Base-by-base conservation (phyloP, 2,329 filamentous ascomycete genomes). In the Atkinsonella hypoxylon region DNA sequence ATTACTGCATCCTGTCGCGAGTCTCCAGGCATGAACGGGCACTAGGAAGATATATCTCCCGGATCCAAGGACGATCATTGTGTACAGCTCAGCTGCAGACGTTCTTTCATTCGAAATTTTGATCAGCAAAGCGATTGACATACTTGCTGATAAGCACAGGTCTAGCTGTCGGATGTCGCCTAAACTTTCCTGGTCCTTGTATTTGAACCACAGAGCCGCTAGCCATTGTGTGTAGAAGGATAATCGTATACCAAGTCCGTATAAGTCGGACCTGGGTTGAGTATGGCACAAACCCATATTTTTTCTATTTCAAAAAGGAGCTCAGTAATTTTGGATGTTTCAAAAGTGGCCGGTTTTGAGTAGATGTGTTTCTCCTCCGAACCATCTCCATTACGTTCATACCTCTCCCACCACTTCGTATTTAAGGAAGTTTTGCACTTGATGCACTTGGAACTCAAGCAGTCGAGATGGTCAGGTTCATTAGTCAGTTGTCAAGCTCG, bases 161-260 rank as follows among this genome's bases (percentile, higher is more conserved):
- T n/a, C 39, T 18, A 41, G 7, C 10, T 12, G 39, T 9, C 39
- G 11, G 18, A 41, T 41, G n/a, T 18, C 8, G 39, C 39, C 17
- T 12, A 41, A n/a, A n/a, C 39, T 17, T 20, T 17, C 18, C n/a
- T 41, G 39, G 39, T 41, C 39, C 10, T 18, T 41, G 39, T 20
- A 20, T 10, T 20, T 41, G 39, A 41, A 18, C 34, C 39, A 41
- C 10, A 41, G 39, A 12, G 39, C 18, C 10, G n/a, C 13, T 41
- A 41, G n/a, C 39, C 39, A 41, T 20, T 41, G 39, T 18, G 17
- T 8, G 30, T 53, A 53, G 11, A 49, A 43, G 34, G 47, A 32
- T 34, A 53, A n/a, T 30, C 51, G 48, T 43, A 53, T 50, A 18
- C 47, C 51, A 18, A 53, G 32, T 11, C 47, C 47, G 34, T 50